Evolutionary conservation across 164 flowering plant genomes (phyloP).

Genomic region (Vitis vinifera): ASM3070453v1 NC_081805.1:24139001-24139500

Average conservation of each 20-base stretch:
- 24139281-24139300: conserved; percentile 29
- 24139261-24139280: conserved; percentile 25
- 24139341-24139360: neutral
- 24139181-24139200: conserved; percentile 27
- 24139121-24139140: too few relatives aligned
- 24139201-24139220: neutral
- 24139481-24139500: neutral
- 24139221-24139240: conserved; percentile 3
- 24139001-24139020: conserved; percentile 1
- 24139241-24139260: conserved; percentile 23
- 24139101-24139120: conserved; percentile 23
- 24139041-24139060: neutral
- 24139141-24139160: conserved; percentile 12
- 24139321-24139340: conserved; percentile 7
- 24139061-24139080: conserved; percentile 5
- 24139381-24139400: conserved; percentile 9
- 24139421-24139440: neutral
- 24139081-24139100: conserved; percentile 21
- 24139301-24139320: conserved; percentile 29
- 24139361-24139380: conserved; percentile 9
- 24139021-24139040: conserved; percentile 11
- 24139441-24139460: neutral
- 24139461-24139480: neutral
- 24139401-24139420: conserved; percentile 12
- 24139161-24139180: conserved; percentile 33